phyloP scores from a whole-genome alignment of 257 asterid species.

The Jaltomata sinuosa region DNA sequence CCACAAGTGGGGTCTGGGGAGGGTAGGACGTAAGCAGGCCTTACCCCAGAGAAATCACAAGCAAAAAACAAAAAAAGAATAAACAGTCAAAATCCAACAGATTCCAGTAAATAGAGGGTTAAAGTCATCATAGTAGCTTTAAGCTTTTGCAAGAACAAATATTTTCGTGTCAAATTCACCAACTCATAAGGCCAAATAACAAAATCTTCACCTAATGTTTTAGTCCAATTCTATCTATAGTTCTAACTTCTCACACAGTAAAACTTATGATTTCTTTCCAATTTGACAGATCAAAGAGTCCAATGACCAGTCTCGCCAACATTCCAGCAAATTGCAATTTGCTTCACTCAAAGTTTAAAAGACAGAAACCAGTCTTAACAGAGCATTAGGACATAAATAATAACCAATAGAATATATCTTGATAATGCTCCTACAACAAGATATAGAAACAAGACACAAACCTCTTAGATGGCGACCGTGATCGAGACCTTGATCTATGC shows the following conservation, averaged over 20 bases:
- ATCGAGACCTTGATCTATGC: constrained; percentile 67
- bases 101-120: not conserved
- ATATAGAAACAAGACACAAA: constrained; percentile 8
- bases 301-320: not conserved
- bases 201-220: not conserved
- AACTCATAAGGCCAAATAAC: not conserved
- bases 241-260: not conserved
- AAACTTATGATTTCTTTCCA: not conserved
- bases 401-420: not conserved
- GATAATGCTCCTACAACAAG: not conserved
- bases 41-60: not conserved
- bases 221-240: not conserved
- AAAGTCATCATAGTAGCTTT: not conserved
- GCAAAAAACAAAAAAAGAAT: not conserved
- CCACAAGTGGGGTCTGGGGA: not conserved
- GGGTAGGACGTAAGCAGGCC: not conserved
- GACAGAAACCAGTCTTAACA: not conserved
- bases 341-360: not conserved
- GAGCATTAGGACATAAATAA: not conserved
- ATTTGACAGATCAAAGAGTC: not conserved
- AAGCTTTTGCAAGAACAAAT: not conserved
- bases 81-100: not conserved
- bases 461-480: constrained; percentile 91
- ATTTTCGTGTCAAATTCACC: not conserved
- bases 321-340: not conserved